Base-by-base conservation (phyloP, 441 rosid genomes). In the Jatropha podagrica region DNA sequence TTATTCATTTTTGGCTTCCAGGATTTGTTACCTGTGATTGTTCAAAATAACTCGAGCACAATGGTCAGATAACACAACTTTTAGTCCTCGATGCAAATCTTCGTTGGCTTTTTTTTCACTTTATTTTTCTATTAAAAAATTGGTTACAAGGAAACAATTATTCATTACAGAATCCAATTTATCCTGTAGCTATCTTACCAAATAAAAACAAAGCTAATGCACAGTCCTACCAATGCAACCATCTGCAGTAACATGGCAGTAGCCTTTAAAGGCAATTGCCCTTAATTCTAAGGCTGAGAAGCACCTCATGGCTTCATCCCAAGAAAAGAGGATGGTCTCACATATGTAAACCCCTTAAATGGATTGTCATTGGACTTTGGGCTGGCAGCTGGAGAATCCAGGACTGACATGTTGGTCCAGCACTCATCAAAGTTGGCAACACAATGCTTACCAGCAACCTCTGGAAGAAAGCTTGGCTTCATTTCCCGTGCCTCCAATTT, bases 301-400 rank as follows among this genome's bases (percentile, higher is more conserved):
- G 58, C n/a, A 54, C 20, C 20, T 54, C 58, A 54, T 54, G n/a
- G 15, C 15, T 82, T 72, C 60, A 56, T 79, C 27, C 60, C 83
- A 74, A 90, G 97, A 82, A 86, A 88, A 32, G 91, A 83, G 65
- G 83, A 82, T 52, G 98, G 92, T 88, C 95, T 88, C 37, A 85
- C 90, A 64, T 88, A 95, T n/a, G 88, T 86, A 80, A 92, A 93
- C 38, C 64, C 64, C 64, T 60, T 60, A 37, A 60, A 60, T 26
- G 64, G 64, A 60, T 60, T 60, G 75, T 89, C 87, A 68, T 80
- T 78, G 9, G 81, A 73, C 71, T 75, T 90, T 2, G 99, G 99
- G 80, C 94, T 90, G 69, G 83, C 88, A 67, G 90, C 98, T n/a
- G 98, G 98, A 48, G 97, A 93, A 77, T 88, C 96, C 71, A 89